Base-by-base conservation (phyloP, 169 alveolate species). In the Toxoplasma gondii region DNA sequence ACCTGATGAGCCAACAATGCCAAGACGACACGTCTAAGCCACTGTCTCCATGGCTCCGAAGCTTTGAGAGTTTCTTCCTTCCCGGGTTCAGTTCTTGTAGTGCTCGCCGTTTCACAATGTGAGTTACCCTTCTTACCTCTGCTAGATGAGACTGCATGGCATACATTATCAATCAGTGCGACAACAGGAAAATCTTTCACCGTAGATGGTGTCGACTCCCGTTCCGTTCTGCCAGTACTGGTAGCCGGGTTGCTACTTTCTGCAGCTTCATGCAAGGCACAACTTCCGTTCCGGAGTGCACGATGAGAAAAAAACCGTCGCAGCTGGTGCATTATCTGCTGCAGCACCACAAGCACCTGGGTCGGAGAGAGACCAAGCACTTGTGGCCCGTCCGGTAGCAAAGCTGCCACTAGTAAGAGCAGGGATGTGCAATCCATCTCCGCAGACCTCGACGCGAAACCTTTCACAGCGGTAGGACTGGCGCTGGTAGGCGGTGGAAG, bases 341-440 rank as follows among this genome's bases (percentile, higher is more conserved):
- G 86, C 43, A 78, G 86, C 45, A 78, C 86, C 45, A 78, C n/a
- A 38, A 78, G 9, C 29, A 78, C n/a, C n/a, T 78, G 86, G 2
- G 86, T 41, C 39, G 86, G 86, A 4, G 86, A 78, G 31, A 78
- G 45, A 16, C 86, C 86, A 31, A 78, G 86, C 45, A 78, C 27
- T 45, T 19, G 39, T 38, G 86, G 86, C 45, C 29, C n/a, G 86
- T 78, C 86, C 49, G 86, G 86, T 16, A n/a, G 29, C 86, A 78
- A 38, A 12, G 44, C 86, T 78, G 86, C 86, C 43, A 45, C 86
- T 16, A 45, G 12, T 1, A 78, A 78, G 2, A 78, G 86, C 44
- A 78, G 86, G 29, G 86, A 78, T 10, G 31, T n/a, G 45, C 86
- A 45, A 78, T 78, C 86, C 86, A 78, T 78, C 86, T 19, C 39